Percentiles rank a stretch among this genome's conserved stretches.
These are phyloP conservation scores for Colletotrichum tropicale DNA, from an alignment of 2,329 filamentous ascomycete species.

Conservation along the genomic window DNA sequence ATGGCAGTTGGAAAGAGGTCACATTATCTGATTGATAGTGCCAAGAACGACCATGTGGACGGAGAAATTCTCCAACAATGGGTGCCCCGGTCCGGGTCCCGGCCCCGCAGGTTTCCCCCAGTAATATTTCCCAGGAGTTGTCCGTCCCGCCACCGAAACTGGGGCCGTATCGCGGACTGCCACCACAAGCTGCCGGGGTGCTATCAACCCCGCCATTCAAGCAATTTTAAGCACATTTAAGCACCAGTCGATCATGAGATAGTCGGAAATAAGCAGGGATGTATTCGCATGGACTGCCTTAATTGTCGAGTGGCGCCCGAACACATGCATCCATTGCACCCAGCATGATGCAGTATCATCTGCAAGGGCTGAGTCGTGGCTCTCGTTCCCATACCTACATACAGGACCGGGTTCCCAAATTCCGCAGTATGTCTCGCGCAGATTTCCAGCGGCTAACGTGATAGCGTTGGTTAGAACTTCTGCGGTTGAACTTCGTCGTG, in stretches of 20 bases:
- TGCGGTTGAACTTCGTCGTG: not conserved
- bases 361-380: not conserved
- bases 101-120: slow-evolving; percentile 1
- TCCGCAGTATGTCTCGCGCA: not conserved
- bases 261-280: not conserved
- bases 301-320: slow-evolving; percentile 4
- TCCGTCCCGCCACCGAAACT: not conserved
- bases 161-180: not conserved
- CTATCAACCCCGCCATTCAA: not conserved
- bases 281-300: not conserved
- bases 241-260: not conserved
- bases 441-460: not conserved
- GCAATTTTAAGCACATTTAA: not conserved
- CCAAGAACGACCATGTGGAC: slow-evolving; percentile 9
- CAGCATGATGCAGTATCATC: not conserved
- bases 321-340: not conserved
- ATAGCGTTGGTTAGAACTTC: not conserved
- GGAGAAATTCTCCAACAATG: slow-evolving; percentile 6
- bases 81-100: not conserved
- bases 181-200: not conserved
- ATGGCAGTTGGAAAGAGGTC: not conserved
- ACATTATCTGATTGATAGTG: slow-evolving; percentile 5
- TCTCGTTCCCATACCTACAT: not conserved
- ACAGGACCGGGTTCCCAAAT: not conserved
- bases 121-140: not conserved